Percentiles rank a stretch among this genome's conserved stretches.
phyloP scores from a whole-genome alignment of 2,329 filamentous ascomycete genomes.

The Parastagonospora avenae region DNA sequence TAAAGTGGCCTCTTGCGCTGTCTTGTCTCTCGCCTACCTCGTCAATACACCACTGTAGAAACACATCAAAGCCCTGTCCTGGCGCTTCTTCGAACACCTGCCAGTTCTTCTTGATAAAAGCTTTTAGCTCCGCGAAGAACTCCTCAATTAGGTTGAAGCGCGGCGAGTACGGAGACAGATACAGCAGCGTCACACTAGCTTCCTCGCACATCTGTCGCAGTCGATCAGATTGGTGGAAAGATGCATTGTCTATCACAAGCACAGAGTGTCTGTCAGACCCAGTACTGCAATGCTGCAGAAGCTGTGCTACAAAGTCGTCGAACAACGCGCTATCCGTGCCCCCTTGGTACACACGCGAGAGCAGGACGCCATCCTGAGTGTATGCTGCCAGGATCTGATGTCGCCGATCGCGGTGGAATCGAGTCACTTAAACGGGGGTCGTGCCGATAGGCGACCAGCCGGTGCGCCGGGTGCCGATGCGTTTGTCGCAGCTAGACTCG shows the following conservation, averaged over 20 bases:
- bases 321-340: background rate
- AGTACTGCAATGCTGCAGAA: background rate
- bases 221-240: background rate
- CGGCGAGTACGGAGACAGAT: background rate
- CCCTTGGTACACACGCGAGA: background rate
- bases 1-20: background rate
- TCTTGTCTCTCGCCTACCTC: background rate
- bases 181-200: background rate
- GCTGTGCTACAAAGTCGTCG: background rate
- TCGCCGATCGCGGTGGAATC: background rate
- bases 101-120: background rate
- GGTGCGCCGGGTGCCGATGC: background rate
- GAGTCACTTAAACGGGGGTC: background rate
- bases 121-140: background rate
- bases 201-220: background rate
- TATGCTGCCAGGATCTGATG: background rate
- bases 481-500: background rate
- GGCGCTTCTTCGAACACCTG: background rate
- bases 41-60: background rate
- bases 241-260: background rate
- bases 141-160: background rate
- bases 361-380: background rate
- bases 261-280: background rate
- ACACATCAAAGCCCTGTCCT: background rate
- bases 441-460: background rate